Base-by-base conservation (phyloP, 768 basidiomycete genomes). In the Amanita brunnescens region DNA sequence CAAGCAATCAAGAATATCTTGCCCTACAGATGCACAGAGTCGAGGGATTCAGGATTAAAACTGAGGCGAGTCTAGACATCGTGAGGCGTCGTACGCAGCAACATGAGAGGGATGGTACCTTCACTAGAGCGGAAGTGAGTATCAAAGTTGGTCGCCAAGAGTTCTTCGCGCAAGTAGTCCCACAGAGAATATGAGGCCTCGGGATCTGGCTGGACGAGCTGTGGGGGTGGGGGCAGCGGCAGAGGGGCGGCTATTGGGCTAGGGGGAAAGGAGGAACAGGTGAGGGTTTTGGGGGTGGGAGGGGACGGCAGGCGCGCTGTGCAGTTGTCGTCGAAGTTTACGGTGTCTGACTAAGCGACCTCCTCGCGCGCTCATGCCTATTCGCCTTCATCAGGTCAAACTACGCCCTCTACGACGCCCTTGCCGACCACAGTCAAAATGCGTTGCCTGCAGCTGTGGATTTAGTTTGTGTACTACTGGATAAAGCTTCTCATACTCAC, bases 1-100 rank as follows among this genome's bases (percentile, higher is more conserved):
- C 40, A 99, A 71, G 57, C 92, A 96, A 63, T 99, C 96, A 2
- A 97, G 77, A 47, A 99, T 85, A 62, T 99, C 96, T 67, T 98
- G 96, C 2, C 96, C 96, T 59, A 99, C 93, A 2, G 94, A 94
- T 21, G 91, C 88, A 64, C 93, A 95, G 5, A 99, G 69, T 16
- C 35, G 93, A 75, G 1, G 87, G 84, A 30, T 83, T 76, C 4
- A 97, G 73, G 18, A 94, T 75, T 14, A 81, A 57, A 41, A 93
- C 76, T 0, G 93, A 88, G 23, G 97, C 1, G 93, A 92, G 65
- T 99, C 96, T 46, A 98, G 76, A 66, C 96, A 99, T 33, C 14
- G 54, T 60, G 29, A 59, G 53, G 34, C 24, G 23, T 49, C 41
- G 39, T 5, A 13, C 14, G n/a, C 18, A 24, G 43, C 21, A 6